Evolutionary conservation across 2,329 filamentous ascomycete genomes (phyloP).

Genomic region (Pestalotiopsis sp.): DNA sequence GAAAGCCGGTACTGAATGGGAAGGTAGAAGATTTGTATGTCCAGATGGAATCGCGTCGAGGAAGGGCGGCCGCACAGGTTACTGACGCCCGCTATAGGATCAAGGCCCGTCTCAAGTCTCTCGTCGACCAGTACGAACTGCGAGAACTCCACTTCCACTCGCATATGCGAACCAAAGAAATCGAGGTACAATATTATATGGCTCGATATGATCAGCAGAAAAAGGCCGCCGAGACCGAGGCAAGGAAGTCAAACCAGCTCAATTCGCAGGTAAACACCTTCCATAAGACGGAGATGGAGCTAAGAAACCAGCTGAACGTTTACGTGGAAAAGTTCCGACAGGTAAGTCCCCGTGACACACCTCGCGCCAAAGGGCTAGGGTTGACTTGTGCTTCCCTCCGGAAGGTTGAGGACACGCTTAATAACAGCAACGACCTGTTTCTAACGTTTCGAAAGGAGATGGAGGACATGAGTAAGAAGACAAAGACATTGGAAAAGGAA

Average conservation of each 20-base stretch:
- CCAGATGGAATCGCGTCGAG: not conserved
- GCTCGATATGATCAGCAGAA: conserved; percentile 88
- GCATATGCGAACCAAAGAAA: conserved; percentile 88
- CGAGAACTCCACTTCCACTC: conserved; percentile 94
- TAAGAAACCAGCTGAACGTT: conserved; percentile 93
- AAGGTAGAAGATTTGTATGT: conserved; percentile 87
- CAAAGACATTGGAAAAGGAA: conserved; percentile 94
- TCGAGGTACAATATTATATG: conserved; percentile 91
- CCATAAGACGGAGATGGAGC: conserved; percentile 91
- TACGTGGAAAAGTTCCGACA: conserved; percentile 99
- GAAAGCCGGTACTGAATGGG: conserved; percentile 79
- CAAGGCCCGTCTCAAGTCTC: conserved; percentile 87
- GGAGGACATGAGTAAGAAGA: conserved; percentile 99
- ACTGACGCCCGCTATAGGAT: conserved; percentile 59
- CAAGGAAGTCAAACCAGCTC: conserved; percentile 77
- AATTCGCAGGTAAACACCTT: conserved; percentile 93
- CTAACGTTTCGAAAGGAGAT: conserved; percentile 97
- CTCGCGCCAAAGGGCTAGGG: conserved; percentile 21
- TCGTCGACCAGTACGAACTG: conserved; percentile 95
- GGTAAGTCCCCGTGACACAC: conserved; percentile 59
- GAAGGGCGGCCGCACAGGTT: not conserved
- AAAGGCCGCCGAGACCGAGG: conserved; percentile 82
- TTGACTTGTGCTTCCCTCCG: conserved; percentile 20
- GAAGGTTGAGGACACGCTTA: conserved; percentile 97
- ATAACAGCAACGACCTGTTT: conserved; percentile 97